A percentile compares a stretch with the other conserved stretches of the same genome.
Conservation (phyloP, 495 filamentous ascomycete genomes). For the Daldinia grandis region DNA sequence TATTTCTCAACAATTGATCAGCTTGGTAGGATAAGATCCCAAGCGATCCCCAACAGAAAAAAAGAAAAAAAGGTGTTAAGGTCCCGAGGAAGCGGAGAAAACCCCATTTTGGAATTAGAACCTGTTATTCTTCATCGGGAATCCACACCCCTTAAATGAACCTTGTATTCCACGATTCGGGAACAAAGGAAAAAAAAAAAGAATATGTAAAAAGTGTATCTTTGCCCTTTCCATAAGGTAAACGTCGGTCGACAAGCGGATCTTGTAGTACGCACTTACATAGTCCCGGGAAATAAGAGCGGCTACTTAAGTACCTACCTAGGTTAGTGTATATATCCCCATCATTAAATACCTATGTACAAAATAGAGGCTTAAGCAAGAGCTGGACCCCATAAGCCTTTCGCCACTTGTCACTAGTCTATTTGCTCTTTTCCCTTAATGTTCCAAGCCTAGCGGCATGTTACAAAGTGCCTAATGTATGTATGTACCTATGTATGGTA, state of each 20-base stretch:
- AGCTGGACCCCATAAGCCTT: neutral
- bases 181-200: conserved; percentile 18
- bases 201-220: neutral
- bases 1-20: conserved; percentile 41
- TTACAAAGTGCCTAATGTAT: neutral
- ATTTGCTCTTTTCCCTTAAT: conserved; percentile 18
- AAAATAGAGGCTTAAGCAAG: neutral
- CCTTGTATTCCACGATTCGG: conserved; percentile 25
- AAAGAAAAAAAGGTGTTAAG: conserved; percentile 6
- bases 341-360: neutral
- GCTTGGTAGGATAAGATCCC: conserved; percentile 36
- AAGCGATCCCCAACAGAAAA: conserved; percentile 41
- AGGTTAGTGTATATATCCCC: too few species aligned
- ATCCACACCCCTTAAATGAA: conserved; percentile 21
- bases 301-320: too few species aligned
- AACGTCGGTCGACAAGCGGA: conserved; percentile 10
- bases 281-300: neutral
- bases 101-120: conserved; percentile 17
- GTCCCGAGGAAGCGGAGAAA: conserved; percentile 20
- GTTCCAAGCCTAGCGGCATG: neutral
- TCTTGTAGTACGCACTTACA: neutral
- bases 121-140: conserved; percentile 22
- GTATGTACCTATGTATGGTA: neutral
- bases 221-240: neutral
- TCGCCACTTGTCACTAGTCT: conserved; percentile 34